Percentiles rank a stretch among this genome's conserved stretches.
Conservation (phyloP, 352 stramenopile species). For the Thalassiosira sp. region DNA sequence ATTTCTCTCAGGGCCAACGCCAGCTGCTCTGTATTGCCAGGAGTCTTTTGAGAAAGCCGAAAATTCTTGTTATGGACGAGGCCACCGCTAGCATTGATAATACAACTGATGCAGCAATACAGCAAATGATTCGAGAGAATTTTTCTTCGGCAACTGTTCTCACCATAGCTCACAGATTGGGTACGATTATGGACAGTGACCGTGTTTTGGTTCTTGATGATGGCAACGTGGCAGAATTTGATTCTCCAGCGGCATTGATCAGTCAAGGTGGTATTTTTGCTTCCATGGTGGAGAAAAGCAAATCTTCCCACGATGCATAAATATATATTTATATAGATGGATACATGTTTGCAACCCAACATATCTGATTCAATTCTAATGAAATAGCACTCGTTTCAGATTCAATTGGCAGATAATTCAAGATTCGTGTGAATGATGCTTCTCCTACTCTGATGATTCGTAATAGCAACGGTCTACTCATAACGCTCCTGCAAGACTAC, state of each 20-base stretch:
- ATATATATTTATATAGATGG: background rate
- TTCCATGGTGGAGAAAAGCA: constrained; percentile 77
- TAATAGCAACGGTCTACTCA: background rate
- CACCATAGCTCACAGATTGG: constrained; percentile 96
- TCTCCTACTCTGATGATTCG: background rate
- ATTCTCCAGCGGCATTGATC: constrained; percentile 88
- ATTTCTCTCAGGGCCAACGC: constrained; percentile 94
- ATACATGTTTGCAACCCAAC: too few species aligned
- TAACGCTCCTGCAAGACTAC: background rate
- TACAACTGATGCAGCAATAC: constrained; percentile 80
- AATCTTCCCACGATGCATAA: constrained; percentile 28
- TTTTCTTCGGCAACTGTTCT: constrained; percentile 93
- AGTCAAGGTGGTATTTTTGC: constrained; percentile 85
- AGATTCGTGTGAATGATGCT: too few species aligned
- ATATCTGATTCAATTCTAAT: too few species aligned
- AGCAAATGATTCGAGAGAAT: constrained; percentile 89
- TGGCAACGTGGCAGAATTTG: constrained; percentile 91
- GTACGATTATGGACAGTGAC: constrained; percentile 96
- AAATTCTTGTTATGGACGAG: constrained; percentile 98
- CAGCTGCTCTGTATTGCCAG: constrained; percentile 94
- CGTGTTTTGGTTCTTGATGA: constrained; percentile 94
- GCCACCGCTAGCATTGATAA: constrained; percentile 88
- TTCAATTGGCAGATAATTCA: too few species aligned
- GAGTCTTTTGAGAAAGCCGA: constrained; percentile 89
- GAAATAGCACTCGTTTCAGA: too few species aligned